Evolutionary conservation across 441 rosid genomes (phyloP), one percentile per base, ranked within the genome.

Genomic region (Viola pubescens): DNA sequence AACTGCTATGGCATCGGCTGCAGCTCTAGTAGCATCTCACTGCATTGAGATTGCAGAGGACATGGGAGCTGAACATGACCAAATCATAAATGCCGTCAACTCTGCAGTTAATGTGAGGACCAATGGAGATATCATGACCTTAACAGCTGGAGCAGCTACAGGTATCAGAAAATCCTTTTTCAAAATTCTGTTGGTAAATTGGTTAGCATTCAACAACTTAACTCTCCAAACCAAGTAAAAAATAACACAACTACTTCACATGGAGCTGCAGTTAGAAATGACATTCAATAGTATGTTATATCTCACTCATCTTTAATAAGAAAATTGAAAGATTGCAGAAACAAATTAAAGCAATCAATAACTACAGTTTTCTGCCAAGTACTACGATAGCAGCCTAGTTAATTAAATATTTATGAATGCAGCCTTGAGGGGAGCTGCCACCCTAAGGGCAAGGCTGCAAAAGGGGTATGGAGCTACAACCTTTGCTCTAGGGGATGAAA

Each of bases 101-200:
- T 92, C 95, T 9, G 94, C 98, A 8, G 77, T 85, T 11, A 89
- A 82, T 55, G 90, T 90, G 13, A 89, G 70, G 74, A 84, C 85
- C 58, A 85, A 79, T 61, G 98, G 97, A 56, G 97, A 92, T 70
- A 72, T 92, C 73, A 87, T 92, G 89, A 84, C 95, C 70, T 70
- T 89, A 71, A 92, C 97, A 34, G 95, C 98, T 4, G 94, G 89
- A 62, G 95, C 98, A 73, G 97, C 98, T 38, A 91, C 98, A 77
- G 98, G 98, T 91, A 73, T 12, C 37, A 45, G 43, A 43, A 60
- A 11, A n/a, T 11, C 59, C 56, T 26, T 62, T 56, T 19, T 51
- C 9, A 51, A 51, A 51, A 26, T 16, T 51, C 54, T 26, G 4
- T 16, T 7, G 9, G 5, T 5, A 63, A 39, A n/a, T 9, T 46